Evolutionary conservation across 192 early-diverging fungal genomes (phyloP).

Genomic region (Rhizoclosmatium globosum): DNA sequence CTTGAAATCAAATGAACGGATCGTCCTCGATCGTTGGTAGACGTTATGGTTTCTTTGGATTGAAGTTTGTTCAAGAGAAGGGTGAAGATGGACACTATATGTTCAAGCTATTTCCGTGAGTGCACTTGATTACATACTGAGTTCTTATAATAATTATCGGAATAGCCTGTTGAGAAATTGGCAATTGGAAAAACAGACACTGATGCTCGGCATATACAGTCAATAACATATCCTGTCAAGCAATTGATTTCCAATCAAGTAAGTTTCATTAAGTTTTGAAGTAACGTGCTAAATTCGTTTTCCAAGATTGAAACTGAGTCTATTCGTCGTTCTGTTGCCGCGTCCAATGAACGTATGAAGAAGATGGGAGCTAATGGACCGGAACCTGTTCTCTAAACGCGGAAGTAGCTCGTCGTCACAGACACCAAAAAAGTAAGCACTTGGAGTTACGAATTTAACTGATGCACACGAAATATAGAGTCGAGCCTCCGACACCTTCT

Average conservation of each 20-base stretch:
- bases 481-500: not conserved
- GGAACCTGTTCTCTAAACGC: not conserved
- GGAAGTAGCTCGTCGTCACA: not conserved
- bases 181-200: conserved; percentile 7
- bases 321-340: conserved; percentile 35
- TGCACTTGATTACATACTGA: not conserved
- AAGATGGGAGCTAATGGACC: not conserved
- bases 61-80: conserved; percentile 76
- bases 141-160: not conserved
- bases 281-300: not conserved
- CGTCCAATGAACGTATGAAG: conserved; percentile 4
- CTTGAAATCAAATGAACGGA: conserved; percentile 69
- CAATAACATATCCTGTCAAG: conserved; percentile 72
- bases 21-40: conserved; percentile 64
- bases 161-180: conserved; percentile 47
- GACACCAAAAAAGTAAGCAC: not conserved
- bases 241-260: conserved; percentile 85
- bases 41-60: conserved; percentile 75
- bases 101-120: conserved; percentile 69
- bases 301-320: conserved; percentile 32
- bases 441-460: too few relatives aligned
- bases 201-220: conserved; percentile 19
- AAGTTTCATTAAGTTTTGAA: conserved; percentile 10
- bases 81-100: conserved; percentile 30
- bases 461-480: too few relatives aligned